These are phyloP conservation scores for Scedosporium apiospermum DNA, from an alignment of 2,329 filamentous ascomycete genomes.

Conservation along the genomic window DNA sequence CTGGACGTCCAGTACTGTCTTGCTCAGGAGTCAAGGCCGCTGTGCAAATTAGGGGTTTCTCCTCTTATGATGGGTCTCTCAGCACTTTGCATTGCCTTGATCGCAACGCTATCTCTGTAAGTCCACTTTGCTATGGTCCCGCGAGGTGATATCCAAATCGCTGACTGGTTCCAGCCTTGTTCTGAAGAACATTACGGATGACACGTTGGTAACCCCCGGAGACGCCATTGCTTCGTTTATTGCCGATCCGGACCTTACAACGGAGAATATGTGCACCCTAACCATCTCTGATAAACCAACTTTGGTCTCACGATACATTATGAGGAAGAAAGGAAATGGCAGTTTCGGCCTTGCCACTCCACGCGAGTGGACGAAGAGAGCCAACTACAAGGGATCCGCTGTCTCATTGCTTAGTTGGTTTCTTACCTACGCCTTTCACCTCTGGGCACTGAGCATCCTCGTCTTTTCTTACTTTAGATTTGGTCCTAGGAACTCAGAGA, in stretches of 20 bases:
- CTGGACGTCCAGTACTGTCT: constrained; percentile 4
- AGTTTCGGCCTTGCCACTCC: constrained; percentile 11
- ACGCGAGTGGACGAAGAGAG: constrained; percentile 35
- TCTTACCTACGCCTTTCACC: constrained; percentile 9
- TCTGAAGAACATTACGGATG: constrained; percentile 1
- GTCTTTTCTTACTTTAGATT: constrained; percentile 27
- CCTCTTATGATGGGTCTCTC: constrained; percentile 1
- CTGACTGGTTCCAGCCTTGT: background rate
- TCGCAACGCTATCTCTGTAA: constrained; percentile 2
- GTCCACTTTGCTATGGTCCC: background rate
- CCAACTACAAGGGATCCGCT: constrained; percentile 32
- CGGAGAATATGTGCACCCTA: constrained; percentile 19
- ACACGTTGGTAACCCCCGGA: constrained; percentile 38
- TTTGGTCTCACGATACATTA: background rate
- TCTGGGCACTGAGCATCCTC: constrained; percentile 15
- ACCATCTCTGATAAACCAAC: constrained; percentile 11
- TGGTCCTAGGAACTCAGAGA: constrained; percentile 20
- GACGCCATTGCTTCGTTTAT: constrained; percentile 41
- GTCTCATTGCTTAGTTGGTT: constrained; percentile 29
- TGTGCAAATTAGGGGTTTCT: constrained; percentile 1
- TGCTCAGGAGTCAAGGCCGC: background rate
- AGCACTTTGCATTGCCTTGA: constrained; percentile 1
- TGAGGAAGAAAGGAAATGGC: constrained; percentile 24
- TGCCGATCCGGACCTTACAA: constrained; percentile 31
- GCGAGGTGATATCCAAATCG: too few species aligned